These are phyloP conservation scores for Xerocomus potaroensis DNA, from an alignment of 768 basidiomycete genomes.

Conservation along the genomic window DNA sequence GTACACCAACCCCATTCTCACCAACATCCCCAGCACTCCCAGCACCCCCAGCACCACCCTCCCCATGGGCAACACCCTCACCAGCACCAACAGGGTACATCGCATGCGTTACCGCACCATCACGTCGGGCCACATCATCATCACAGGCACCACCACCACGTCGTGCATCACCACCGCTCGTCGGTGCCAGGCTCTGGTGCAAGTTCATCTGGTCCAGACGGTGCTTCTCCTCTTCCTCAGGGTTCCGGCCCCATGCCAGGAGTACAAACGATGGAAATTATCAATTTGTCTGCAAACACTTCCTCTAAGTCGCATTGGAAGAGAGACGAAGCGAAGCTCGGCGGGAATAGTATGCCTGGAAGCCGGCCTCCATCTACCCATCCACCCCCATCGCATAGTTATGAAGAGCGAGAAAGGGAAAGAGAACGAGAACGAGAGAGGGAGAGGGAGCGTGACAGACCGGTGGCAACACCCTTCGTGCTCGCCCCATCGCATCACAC, in stretches of 20 bases:
- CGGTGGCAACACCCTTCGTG: conserved; percentile 50
- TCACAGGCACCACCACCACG: conserved; percentile 36
- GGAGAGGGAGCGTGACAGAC: conserved; percentile 50
- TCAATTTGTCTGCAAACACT: conserved; percentile 39
- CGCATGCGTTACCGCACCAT: conserved; percentile 38
- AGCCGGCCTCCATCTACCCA: conserved; percentile 39
- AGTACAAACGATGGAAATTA: conserved; percentile 47
- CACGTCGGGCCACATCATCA: conserved; percentile 52
- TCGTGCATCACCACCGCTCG: conserved; percentile 50
- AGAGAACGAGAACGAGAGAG: conserved; percentile 21
- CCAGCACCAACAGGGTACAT: conserved; percentile 31
- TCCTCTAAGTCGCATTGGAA: conserved; percentile 37
- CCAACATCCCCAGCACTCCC: conserved; percentile 32
- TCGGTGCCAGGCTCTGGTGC: conserved; percentile 26
- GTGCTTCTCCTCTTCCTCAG: conserved; percentile 33
- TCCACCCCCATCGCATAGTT: conserved; percentile 24
- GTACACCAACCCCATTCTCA: conserved; percentile 29
- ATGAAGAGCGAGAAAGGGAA: conserved; percentile 27
- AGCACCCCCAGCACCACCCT: conserved; percentile 31
- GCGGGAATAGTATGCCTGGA: conserved; percentile 25
- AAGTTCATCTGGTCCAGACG: conserved; percentile 24
- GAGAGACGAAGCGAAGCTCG: conserved; percentile 31
- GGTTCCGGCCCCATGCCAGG: conserved; percentile 32
- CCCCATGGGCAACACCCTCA: conserved; percentile 28
- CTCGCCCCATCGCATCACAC: conserved; percentile 44